phyloP scores from a whole-genome alignment of 2,329 filamentous ascomycete genomes.

The Colletotrichum siamense region DNA sequence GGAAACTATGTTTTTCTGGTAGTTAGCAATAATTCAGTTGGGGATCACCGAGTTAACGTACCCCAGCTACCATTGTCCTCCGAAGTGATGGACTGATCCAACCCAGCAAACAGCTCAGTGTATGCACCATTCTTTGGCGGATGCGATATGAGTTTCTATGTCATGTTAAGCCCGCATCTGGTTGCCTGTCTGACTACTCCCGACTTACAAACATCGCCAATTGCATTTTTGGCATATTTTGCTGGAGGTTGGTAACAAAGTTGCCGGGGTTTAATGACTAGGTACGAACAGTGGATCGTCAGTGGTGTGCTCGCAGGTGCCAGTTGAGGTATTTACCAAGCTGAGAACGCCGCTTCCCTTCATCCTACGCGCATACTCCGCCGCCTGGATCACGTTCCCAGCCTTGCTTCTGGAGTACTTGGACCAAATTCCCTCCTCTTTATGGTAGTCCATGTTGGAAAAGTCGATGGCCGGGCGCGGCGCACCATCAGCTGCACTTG shows the following conservation, averaged over 20 bases:
- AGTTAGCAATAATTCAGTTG: neutral
- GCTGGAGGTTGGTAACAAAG: neutral
- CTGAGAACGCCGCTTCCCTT: neutral
- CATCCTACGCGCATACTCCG: neutral
- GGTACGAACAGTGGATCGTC: accelerated
- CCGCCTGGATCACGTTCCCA: neutral
- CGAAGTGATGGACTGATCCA: neutral
- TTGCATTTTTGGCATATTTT: neutral
- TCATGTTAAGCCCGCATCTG: accelerated
- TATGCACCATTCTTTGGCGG: neutral
- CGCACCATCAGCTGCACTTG: neutral
- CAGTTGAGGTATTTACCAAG: accelerated
- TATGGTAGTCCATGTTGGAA: neutral
- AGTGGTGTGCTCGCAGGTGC: accelerated
- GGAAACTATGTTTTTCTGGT: accelerated
- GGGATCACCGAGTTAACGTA: accelerated
- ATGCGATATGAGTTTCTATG: neutral
- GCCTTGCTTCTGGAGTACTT: neutral
- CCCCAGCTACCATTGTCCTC: neutral
- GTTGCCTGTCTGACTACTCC: accelerated
- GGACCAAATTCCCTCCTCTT: neutral
- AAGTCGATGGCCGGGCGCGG: neutral
- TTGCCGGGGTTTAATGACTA: neutral
- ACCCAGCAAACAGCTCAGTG: neutral
- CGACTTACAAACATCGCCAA: neutral